phyloP scores from a whole-genome alignment of 176 grass and related monocot species.

The Phragmites australis region DNA sequence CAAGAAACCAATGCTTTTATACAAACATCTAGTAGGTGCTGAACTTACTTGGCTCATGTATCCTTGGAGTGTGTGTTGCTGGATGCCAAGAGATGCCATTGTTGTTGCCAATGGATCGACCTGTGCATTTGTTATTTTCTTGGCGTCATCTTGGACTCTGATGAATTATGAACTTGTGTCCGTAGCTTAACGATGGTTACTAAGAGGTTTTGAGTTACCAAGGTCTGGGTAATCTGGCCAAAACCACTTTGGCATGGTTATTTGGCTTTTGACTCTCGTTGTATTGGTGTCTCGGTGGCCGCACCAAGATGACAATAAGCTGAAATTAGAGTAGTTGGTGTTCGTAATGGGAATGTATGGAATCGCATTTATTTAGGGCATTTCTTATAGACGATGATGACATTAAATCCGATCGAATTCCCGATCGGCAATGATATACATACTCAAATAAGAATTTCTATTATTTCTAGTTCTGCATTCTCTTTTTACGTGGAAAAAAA shows the following conservation, averaged over 20 bases:
- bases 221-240: constrained; percentile 3
- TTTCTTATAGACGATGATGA: no score
- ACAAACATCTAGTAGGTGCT: not conserved
- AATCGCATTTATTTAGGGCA: no score
- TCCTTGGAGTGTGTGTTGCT: constrained; percentile 10
- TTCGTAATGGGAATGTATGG: not conserved
- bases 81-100: constrained; percentile 19
- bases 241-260: constrained; percentile 10
- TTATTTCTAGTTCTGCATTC: no score
- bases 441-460: no score
- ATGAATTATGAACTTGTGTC: not conserved
- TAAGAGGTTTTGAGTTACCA: constrained; percentile 38
- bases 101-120: constrained; percentile 11
- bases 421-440: no score
- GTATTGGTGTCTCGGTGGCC: no score
- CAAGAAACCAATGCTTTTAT: constrained; percentile 10
- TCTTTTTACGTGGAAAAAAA: no score
- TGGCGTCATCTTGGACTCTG: constrained; percentile 18
- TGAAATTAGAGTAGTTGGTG: not conserved
- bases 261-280: no score
- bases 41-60: not conserved
- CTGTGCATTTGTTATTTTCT: constrained; percentile 22
- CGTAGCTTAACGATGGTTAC: constrained; percentile 15
- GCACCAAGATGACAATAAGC: not conserved
- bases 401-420: no score